Evolutionary conservation across 345 rosid genomes (phyloP).

Genomic region (Lepidium sativum): DNA sequence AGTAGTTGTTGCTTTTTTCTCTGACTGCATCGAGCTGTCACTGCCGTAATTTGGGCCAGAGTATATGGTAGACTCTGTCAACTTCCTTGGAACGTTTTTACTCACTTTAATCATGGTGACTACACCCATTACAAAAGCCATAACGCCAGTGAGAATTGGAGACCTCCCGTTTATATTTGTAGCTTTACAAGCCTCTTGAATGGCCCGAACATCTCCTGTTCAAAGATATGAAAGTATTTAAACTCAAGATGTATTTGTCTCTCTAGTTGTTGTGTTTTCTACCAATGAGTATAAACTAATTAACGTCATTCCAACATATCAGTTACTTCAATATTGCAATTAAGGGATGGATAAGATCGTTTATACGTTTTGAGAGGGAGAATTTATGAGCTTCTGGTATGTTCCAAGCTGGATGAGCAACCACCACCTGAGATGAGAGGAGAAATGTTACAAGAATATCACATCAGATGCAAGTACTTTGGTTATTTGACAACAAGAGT

Average conservation of each 20-base stretch:
- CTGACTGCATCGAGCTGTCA: constrained; percentile 19
- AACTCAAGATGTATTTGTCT: no score
- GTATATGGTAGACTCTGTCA: constrained; percentile 44
- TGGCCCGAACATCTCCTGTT: constrained; percentile 28
- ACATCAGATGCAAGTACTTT: background rate
- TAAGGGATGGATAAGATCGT: background rate
- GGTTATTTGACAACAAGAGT: background rate
- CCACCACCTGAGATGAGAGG: background rate
- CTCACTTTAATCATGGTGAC: constrained; percentile 63
- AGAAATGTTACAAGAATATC: background rate
- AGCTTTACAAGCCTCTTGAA: constrained; percentile 28
- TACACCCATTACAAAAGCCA: constrained; percentile 67
- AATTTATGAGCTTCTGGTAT: constrained; percentile 22
- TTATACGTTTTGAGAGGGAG: constrained; percentile 31
- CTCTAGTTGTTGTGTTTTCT: background rate
- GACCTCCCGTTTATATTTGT: constrained; percentile 33
- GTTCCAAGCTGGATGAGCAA: constrained; percentile 29
- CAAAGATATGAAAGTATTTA: background rate
- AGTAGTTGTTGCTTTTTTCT: constrained; percentile 15
- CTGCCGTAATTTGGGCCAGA: constrained; percentile 33
- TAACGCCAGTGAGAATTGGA: constrained; percentile 54
- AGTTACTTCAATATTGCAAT: no score
- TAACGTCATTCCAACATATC: no score
- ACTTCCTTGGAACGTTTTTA: constrained; percentile 52
- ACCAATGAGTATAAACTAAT: background rate